Evolutionary conservation across 371 early-diverging fungal species (phyloP), one percentile per base, ranked within the genome.

Genomic region (Capniomyces stellatus): DNA sequence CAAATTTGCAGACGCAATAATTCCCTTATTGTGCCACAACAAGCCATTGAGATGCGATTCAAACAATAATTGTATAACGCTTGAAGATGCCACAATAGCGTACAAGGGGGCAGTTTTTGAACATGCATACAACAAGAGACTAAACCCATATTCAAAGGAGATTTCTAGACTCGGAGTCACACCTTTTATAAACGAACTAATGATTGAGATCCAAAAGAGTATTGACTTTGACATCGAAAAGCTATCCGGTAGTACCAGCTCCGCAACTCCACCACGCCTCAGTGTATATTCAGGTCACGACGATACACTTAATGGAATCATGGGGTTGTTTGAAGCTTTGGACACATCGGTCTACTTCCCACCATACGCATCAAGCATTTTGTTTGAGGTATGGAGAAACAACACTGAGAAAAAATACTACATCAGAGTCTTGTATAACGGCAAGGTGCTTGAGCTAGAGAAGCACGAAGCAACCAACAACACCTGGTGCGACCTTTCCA

Each of bases 201-300:
- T 35, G 6, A 15, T 10, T 35, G 35, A 35, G 15, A 6, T 35
- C 35, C 15, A 35, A 10, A 6, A 35, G 15, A 35, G 6, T 10
- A 35, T 10, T 15, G 6, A 35, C 35, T 35, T 15, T 6, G 35
- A 6, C 35, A 35, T 10, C 15, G 35, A 6, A 35, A 35, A 35
- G 15, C 15, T 15, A 35, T 35, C 35, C 35, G 35, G 15, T 35
- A 15, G 15, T 10, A 6, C 6, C 6, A 35, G 35, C 35, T 10
- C 35, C 35, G n/a, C n/a, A n/a, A 6, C 10, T 15, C 35, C 35
- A 35, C 10, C 15, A 35, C 68, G 67, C 48, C 52, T 78, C 31
- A 64, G 58, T 2, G 42, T 77, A 19, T 75, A 73, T 51, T 75
- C 77, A 2, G 75, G 69, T 3, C 79, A 78, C 25, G 79, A 78